Conservation (phyloP, 176 grass and related monocot genomes). For the Oryza brachyantha region DNA sequence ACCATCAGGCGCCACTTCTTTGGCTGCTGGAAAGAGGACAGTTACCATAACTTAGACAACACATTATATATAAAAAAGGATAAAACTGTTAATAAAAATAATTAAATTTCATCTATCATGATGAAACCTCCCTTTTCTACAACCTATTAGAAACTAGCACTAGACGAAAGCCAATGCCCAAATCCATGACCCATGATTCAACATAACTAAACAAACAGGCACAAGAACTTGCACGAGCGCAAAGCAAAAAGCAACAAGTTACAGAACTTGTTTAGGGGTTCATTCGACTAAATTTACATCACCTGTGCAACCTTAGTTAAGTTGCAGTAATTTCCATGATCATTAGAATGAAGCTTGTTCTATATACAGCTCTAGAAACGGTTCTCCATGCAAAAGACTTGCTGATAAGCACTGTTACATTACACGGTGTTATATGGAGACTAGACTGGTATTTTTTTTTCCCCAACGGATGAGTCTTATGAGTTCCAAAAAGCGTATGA, state of each 20-base stretch:
- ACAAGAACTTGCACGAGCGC: not conserved
- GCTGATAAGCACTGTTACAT: not conserved
- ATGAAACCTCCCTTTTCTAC: not conserved
- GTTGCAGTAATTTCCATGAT: not conserved
- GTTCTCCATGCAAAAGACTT: not conserved
- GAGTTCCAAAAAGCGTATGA: not conserved
- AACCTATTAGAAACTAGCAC: not conserved
- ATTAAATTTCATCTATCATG: not conserved
- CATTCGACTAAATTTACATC: not conserved
- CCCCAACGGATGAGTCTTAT: not conserved
- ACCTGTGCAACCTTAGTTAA: not conserved
- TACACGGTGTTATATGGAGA: too few relatives aligned
- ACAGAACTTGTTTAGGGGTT: not conserved
- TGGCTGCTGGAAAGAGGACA: slow-evolving; percentile 49
- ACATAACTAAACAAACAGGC: not conserved
- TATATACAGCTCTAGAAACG: not conserved
- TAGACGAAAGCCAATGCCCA: not conserved
- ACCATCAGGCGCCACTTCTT: slow-evolving; percentile 38
- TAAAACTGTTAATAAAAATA: not conserved
- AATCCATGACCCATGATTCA: too few relatives aligned
- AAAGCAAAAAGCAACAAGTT: too few relatives aligned
- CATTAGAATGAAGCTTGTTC: not conserved
- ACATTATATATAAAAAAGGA: slow-evolving; percentile 2
- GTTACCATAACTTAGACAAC: slow-evolving; percentile 15
- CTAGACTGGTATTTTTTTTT: too few relatives aligned